A percentile compares a stretch with the other conserved stretches of the same genome.
phyloP scores from a whole-genome alignment of 108 stramenopile genomes.

The Epithemia pelagica region DNA sequence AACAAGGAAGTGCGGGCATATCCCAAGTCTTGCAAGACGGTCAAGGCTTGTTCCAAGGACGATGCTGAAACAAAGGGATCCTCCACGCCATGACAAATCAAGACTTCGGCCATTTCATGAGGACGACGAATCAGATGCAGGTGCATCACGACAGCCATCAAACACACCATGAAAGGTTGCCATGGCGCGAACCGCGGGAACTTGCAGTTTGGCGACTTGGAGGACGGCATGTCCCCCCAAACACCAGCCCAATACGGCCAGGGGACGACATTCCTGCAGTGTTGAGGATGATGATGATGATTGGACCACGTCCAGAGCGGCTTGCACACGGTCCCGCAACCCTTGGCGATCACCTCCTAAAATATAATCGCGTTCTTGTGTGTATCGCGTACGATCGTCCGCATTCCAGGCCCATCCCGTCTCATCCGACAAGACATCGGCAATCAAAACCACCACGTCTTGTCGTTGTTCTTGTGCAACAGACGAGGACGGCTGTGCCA shows the following conservation, averaged over 20 bases:
- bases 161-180: conserved; percentile 76
- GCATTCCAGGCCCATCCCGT: conserved; percentile 58
- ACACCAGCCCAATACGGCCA: conserved; percentile 65
- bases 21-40: conserved; percentile 16
- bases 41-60: conserved; percentile 26
- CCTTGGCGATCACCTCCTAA: conserved; percentile 17
- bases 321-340: conserved; percentile 26
- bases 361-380: conserved; percentile 25
- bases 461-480: too few species aligned
- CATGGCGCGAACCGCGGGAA: conserved; percentile 22
- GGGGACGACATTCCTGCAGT: conserved; percentile 3
- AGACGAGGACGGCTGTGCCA: too few species aligned
- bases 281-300: neutral
- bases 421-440: conserved; percentile 51
- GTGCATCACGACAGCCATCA: conserved; percentile 7
- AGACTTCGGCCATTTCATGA: too few species aligned
- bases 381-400: conserved; percentile 39
- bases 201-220: conserved; percentile 35
- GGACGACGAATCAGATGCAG: too few species aligned
- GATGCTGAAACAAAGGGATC: conserved; percentile 55
- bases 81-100: conserved; percentile 52
- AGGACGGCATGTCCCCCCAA: conserved; percentile 63
- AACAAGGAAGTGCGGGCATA: conserved; percentile 18
- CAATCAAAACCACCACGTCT: conserved; percentile 55
- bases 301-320: conserved; percentile 17